Base-by-base conservation (phyloP, 768 basidiomycete genomes). In the Sporobolomyces pararoseus region DNA sequence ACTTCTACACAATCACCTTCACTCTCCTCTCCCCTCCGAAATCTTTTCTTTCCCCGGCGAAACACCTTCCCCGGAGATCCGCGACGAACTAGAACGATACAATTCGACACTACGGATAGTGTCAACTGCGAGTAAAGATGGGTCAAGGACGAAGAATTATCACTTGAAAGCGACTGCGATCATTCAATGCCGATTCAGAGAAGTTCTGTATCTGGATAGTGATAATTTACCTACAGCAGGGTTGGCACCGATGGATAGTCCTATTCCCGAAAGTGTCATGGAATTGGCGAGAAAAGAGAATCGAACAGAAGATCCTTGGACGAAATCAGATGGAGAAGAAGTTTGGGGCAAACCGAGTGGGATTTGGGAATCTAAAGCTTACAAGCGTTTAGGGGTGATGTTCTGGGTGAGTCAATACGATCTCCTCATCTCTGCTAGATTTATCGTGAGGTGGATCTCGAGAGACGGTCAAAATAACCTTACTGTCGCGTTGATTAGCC, bases 1-100 rank as follows among this genome's bases (percentile, higher is more conserved):
- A 35, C 42, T 76, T n/a, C 63, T 78, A 27, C 63, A 67, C 51
- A 62, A 71, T 17, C 69, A 73, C 50, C 71, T 75, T 46, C 53
- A 75, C 17, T 74, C 66, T 21, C 65, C 66, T n/a, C 74, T 79
- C 39, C 76, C 77, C 16, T 67, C 72, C 19, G 75, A 77, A 47
- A 76, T 79, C 55, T 79, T 75, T 63, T 80, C 81, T 58, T 82
- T 82, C 68, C 81, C 81, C 3, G 77, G 76, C 23, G 81, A 82
- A 67, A 55, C 61, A 6, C 81, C 80, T 0, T 55, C 68, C 4
- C n/a, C 19, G 1, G 46, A 65, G 31, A 61, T 77, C 14, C 66
- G 74, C 7, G 69, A 51, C n/a, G 74, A 74, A 49, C 70, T 82
- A 23, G 78, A 81, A 57, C 76, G 75, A 7, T 71, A 65, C 34